Conservation (phyloP, 495 filamentous ascomycete species). For the Pyronema domesticum region DNA sequence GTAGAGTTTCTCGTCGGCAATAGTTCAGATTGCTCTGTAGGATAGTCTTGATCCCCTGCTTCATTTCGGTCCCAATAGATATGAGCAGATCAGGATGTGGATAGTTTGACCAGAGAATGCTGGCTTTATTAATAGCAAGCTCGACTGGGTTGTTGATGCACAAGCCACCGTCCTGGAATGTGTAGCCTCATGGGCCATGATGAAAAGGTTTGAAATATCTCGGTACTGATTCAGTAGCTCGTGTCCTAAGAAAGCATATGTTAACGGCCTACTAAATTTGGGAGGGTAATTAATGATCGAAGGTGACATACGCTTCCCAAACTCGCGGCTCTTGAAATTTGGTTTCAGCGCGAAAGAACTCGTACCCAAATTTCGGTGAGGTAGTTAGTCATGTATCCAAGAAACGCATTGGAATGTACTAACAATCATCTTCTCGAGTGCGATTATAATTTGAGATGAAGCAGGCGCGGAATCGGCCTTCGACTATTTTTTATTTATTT, state of each 20-base stretch:
- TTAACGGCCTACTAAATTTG: not conserved
- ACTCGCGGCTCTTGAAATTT: constrained; percentile 26
- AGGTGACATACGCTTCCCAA: constrained; percentile 29
- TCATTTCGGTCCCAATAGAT: constrained; percentile 27
- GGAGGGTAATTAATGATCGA: no score
- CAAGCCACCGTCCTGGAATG: constrained; percentile 11
- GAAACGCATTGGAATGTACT: not conserved
- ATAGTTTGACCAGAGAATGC: constrained; percentile 21
- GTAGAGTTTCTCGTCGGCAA: no score
- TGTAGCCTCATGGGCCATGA: constrained; percentile 12
- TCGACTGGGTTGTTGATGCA: constrained; percentile 22
- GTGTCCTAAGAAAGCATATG: constrained; percentile 17
- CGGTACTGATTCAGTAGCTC: constrained; percentile 32
- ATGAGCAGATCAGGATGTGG: constrained; percentile 22
- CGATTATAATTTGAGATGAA: constrained; percentile 1
- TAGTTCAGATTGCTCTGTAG: no score
- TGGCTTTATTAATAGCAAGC: constrained; percentile 22
- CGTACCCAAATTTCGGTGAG: not conserved
- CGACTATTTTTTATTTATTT: not conserved
- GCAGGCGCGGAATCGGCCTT: not conserved
- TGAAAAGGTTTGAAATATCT: constrained; percentile 29
- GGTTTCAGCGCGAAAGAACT: constrained; percentile 25
- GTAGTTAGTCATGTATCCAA: not conserved
- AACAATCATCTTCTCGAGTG: not conserved
- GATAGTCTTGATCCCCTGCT: no score